These are phyloP conservation scores for Haematococcus sp. DNA, from an alignment of 139 green algal species.

Conservation along the genomic window DNA sequence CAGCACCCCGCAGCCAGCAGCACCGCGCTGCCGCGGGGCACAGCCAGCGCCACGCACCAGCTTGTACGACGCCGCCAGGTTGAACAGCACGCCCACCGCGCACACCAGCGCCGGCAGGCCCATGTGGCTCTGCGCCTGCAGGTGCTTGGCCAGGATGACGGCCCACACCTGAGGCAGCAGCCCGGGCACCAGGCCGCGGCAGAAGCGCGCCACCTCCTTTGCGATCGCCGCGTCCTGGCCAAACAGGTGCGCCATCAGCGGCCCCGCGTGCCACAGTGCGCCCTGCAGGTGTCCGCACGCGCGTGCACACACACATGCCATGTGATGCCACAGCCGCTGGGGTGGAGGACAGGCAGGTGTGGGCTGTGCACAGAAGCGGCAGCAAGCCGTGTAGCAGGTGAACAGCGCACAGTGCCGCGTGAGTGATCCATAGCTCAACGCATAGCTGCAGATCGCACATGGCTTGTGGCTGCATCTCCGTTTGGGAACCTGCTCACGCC, in stretches of 20 bases:
- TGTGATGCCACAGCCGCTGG: neutral
- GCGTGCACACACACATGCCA: too few relatives aligned
- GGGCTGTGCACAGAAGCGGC: too few relatives aligned
- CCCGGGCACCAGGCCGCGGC: conserved; percentile 2
- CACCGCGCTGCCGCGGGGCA: too few relatives aligned
- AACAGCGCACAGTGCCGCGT: too few relatives aligned
- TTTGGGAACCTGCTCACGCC: too few relatives aligned
- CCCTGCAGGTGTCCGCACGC: neutral
- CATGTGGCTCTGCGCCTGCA: neutral
- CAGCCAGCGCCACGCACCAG: too few relatives aligned
- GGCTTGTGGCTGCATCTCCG: too few relatives aligned
- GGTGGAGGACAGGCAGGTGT: too few relatives aligned
- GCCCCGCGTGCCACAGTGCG: neutral
- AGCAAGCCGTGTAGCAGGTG: too few relatives aligned
- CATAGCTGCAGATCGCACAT: too few relatives aligned
- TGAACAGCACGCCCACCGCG: neutral
- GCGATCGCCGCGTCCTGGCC: neutral
- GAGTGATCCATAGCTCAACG: too few relatives aligned
- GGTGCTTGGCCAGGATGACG: conserved; percentile 7
- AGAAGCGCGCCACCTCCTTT: neutral
- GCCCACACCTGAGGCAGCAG: conserved; percentile 6
- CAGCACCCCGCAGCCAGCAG: too few relatives aligned
- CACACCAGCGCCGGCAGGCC: neutral
- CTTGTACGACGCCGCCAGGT: neutral
- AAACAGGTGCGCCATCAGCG: neutral